Percentiles rank a stretch among this genome's conserved stretches.
Conservation (phyloP, 129 eudicot species). For the Lonicera japonica region DNA sequence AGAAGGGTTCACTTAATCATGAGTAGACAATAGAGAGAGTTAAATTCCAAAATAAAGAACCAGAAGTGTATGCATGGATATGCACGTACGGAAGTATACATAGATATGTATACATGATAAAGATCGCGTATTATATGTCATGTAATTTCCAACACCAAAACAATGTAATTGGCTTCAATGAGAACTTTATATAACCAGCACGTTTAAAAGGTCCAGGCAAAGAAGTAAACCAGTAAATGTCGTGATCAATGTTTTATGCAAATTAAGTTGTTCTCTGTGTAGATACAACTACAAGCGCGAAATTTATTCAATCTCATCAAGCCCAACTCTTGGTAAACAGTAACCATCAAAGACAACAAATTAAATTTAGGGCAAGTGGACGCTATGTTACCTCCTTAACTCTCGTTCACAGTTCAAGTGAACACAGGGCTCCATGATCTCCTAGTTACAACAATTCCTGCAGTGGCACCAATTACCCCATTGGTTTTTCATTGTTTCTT, state of each 20-base stretch:
- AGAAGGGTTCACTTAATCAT: conserved; percentile 2
- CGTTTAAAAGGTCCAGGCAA: not conserved
- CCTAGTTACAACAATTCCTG: not conserved
- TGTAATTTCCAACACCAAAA: not conserved
- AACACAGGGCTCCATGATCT: not conserved
- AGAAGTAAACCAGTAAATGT: not conserved
- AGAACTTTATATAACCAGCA: not conserved
- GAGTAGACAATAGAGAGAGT: not conserved
- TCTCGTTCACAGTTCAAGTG: conserved; percentile 2
- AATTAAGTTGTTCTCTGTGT: too few relatives aligned
- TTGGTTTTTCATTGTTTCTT: too few relatives aligned
- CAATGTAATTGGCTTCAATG: not conserved
- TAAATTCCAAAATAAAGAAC: not conserved
- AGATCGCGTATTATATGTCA: not conserved
- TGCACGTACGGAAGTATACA: not conserved
- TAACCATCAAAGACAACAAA: not conserved
- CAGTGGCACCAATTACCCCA: not conserved
- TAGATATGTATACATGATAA: not conserved
- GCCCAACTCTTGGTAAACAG: not conserved
- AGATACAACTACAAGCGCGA: too few relatives aligned
- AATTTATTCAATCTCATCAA: too few relatives aligned
- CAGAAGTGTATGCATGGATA: not conserved
- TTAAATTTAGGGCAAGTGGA: not conserved
- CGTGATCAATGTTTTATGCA: not conserved
- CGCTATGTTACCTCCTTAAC: not conserved